A percentile compares a stretch with the other conserved stretches of the same genome.
Evolutionary conservation across 106 monocot species (phyloP).

Genomic region (Acanthochlamys bracteata): DNA sequence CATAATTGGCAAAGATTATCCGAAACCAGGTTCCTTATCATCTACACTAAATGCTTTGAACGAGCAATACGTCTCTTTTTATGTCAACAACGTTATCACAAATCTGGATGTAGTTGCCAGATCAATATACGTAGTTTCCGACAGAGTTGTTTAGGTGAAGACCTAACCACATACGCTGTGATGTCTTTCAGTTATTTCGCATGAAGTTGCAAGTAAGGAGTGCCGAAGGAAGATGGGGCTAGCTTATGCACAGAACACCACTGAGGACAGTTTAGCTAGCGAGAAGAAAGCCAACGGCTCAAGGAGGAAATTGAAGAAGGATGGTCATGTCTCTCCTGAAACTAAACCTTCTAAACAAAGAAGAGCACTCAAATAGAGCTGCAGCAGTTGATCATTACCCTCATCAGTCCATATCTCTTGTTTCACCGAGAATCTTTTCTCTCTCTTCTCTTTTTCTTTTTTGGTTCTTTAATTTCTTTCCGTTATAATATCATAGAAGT

Average conservation of each 20-base stretch:
- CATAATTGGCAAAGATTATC: constrained; percentile 80
- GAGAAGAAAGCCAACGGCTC: constrained; percentile 16
- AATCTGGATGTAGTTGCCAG: too few relatives aligned
- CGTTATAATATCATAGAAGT: too few relatives aligned
- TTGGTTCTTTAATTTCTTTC: too few relatives aligned
- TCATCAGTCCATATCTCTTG: too few relatives aligned
- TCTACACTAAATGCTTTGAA: neutral
- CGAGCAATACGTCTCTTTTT: neutral
- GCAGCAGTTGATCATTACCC: too few relatives aligned
- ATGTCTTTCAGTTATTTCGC: constrained; percentile 51
- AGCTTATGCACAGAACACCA: constrained; percentile 38
- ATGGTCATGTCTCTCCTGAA: constrained; percentile 4
- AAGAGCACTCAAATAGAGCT: neutral
- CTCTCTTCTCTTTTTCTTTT: too few relatives aligned
- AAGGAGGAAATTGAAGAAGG: constrained; percentile 21
- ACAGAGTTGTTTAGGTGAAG: too few relatives aligned
- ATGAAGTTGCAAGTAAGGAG: constrained; percentile 71
- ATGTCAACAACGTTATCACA: neutral
- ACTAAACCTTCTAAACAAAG: constrained; percentile 13
- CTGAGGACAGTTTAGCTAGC: neutral
- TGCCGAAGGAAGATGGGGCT: constrained; percentile 63
- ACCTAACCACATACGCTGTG: neutral
- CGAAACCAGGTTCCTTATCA: constrained; percentile 49
- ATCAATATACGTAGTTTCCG: too few relatives aligned
- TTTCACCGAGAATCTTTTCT: too few relatives aligned